Conservation (phyloP, 345 rosid species). For the Eucalyptus sp. region DNA sequence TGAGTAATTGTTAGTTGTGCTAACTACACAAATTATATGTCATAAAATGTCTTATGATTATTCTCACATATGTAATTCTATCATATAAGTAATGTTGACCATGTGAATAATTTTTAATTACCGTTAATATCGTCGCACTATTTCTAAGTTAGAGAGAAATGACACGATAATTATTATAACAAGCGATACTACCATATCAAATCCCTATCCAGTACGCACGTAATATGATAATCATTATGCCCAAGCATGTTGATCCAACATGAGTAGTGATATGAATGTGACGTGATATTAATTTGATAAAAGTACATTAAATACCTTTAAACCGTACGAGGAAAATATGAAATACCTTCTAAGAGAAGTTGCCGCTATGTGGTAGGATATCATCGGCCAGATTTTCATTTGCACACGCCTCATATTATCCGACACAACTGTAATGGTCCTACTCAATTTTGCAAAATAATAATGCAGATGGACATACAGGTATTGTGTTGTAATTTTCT, state of each 20-base stretch:
- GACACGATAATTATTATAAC: not conserved
- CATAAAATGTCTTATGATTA: not conserved
- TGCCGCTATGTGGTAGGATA: not conserved
- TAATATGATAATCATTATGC: not conserved
- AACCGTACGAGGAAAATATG: fast-evolving
- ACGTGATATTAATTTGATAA: not conserved
- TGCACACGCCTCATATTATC: fast-evolving
- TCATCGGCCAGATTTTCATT: not conserved
- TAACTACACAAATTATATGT: no score
- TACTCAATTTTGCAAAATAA: not conserved
- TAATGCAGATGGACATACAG: fast-evolving
- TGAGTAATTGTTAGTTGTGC: not conserved
- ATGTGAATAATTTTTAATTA: not conserved
- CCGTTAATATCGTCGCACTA: fast-evolving
- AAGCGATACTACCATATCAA: not conserved
- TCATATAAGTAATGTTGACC: not conserved
- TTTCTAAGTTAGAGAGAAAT: not conserved
- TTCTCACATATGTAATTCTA: not conserved
- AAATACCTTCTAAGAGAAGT: not conserved
- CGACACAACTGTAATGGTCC: fast-evolving
- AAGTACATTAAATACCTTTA: not conserved
- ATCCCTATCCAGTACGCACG: fast-evolving
- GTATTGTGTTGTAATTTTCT: not conserved
- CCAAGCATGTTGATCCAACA: not conserved
- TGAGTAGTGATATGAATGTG: not conserved